A percentile compares a stretch with the other conserved stretches of the same genome.
phyloP scores from a whole-genome alignment of 2,329 filamentous ascomycete genomes.

The Colletotrichum aenigma region DNA sequence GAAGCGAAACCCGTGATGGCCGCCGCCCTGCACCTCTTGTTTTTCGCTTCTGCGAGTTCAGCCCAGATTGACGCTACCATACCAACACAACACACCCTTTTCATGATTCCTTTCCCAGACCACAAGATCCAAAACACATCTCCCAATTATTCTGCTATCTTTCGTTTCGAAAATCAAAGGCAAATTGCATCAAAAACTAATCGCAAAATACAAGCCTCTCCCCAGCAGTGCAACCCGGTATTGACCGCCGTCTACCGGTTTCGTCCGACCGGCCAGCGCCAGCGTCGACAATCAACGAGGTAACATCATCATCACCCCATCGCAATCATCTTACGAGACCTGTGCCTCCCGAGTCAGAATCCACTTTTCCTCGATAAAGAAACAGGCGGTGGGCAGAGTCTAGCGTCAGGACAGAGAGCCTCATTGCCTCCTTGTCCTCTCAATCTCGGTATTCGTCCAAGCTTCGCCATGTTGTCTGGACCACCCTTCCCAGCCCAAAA shows the following conservation, averaged over 20 bases:
- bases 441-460: conserved; percentile 10
- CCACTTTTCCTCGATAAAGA: neutral
- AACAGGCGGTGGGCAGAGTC: neutral
- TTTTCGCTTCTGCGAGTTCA: neutral
- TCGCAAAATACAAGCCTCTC: neutral
- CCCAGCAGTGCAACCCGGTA: neutral
- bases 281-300: neutral
- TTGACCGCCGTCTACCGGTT: neutral
- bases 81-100: neutral
- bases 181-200: neutral
- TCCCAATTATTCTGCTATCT: fast-evolving
- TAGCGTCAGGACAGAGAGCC: neutral
- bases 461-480: neutral
- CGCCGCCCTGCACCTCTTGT: neutral
- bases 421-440: neutral
- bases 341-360: conserved; percentile 10
- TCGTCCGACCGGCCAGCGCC: conserved; percentile 1
- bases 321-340: conserved; percentile 1
- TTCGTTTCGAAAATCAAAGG: neutral
- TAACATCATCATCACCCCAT: conserved; percentile 20
- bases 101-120: neutral
- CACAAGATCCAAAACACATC: neutral
- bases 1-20: neutral
- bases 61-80: neutral
- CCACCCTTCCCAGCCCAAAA: neutral